Percentiles rank a stretch among this genome's conserved stretches.
Conservation (phyloP, 768 basidiomycete genomes). For the Coprinellus aureogranulatus region DNA sequence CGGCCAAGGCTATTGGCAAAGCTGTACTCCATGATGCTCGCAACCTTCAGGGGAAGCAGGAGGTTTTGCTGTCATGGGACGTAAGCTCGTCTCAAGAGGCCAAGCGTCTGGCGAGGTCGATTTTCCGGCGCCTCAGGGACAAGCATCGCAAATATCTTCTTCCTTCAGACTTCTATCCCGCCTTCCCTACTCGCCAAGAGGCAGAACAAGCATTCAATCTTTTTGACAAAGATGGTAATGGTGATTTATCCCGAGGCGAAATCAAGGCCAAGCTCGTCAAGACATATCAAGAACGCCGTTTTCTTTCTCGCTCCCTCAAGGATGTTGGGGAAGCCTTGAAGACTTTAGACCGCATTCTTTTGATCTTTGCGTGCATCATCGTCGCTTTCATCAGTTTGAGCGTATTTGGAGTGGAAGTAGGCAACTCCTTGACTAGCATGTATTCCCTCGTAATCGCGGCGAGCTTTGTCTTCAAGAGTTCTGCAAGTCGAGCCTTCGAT, state of each 20-base stretch:
- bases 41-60: constrained; percentile 55
- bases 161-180: constrained; percentile 69
- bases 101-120: constrained; percentile 69
- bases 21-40: constrained; percentile 75
- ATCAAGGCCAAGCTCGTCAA: constrained; percentile 66
- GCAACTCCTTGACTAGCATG: constrained; percentile 65
- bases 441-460: constrained; percentile 72
- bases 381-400: constrained; percentile 73
- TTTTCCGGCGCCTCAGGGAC: constrained; percentile 61
- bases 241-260: constrained; percentile 73
- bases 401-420: constrained; percentile 66
- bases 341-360: constrained; percentile 61
- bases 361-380: constrained; percentile 61
- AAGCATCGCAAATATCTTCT: constrained; percentile 57
- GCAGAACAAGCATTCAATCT: constrained; percentile 70
- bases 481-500: constrained; percentile 73
- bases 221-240: constrained; percentile 75
- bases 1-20: constrained; percentile 65
- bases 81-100: constrained; percentile 62
- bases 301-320: constrained; percentile 72
- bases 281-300: constrained; percentile 77
- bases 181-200: constrained; percentile 53
- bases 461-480: constrained; percentile 78
- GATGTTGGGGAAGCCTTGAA: constrained; percentile 68
- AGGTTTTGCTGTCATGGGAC: constrained; percentile 47